These are phyloP conservation scores for Fusarium sulawesiense DNA, from an alignment of 2,329 filamentous ascomycete genomes.

Conservation along the genomic window DNA sequence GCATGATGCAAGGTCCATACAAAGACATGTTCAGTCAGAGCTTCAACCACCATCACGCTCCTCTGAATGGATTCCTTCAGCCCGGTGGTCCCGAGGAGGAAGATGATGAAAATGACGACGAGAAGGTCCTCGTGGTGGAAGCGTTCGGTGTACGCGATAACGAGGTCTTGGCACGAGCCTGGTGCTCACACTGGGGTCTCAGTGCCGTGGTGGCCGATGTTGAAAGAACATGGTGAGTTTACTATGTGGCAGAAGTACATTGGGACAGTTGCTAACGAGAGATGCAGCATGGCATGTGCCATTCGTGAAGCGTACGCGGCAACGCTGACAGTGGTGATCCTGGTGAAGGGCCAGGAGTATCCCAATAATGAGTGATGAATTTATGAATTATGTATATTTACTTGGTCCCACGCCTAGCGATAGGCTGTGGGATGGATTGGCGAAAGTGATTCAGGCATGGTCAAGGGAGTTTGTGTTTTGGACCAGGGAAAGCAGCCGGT, in stretches of 20 bases:
- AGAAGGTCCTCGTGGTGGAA: constrained; percentile 77
- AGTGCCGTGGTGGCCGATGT: constrained; percentile 77
- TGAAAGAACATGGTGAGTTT: constrained; percentile 71
- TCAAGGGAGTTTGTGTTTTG: constrained; percentile 23
- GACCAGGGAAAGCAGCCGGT: constrained; percentile 12
- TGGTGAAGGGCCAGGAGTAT: constrained; percentile 64
- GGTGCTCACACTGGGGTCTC: constrained; percentile 81
- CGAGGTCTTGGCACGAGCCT: constrained; percentile 79
- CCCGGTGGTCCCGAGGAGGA: constrained; percentile 40
- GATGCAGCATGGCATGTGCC: constrained; percentile 74
- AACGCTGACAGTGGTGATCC: constrained; percentile 76
- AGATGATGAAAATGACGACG: constrained; percentile 64
- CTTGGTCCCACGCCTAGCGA: constrained; percentile 17
- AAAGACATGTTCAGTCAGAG: constrained; percentile 43
- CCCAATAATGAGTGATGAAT: constrained; percentile 57
- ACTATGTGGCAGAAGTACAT: not conserved
- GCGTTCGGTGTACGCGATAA: constrained; percentile 80
- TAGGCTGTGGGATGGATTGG: constrained; percentile 16
- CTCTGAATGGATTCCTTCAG: constrained; percentile 33
- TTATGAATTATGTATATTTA: constrained; percentile 42
- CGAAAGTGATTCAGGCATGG: constrained; percentile 16
- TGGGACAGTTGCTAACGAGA: constrained; percentile 16
- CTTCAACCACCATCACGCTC: constrained; percentile 33
- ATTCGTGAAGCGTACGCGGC: constrained; percentile 81
- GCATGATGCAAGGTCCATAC: constrained; percentile 44